These are phyloP conservation scores for Cryphonectria japonica DNA, from an alignment of 2,329 filamentous ascomycete species.

Conservation along the genomic window DNA sequence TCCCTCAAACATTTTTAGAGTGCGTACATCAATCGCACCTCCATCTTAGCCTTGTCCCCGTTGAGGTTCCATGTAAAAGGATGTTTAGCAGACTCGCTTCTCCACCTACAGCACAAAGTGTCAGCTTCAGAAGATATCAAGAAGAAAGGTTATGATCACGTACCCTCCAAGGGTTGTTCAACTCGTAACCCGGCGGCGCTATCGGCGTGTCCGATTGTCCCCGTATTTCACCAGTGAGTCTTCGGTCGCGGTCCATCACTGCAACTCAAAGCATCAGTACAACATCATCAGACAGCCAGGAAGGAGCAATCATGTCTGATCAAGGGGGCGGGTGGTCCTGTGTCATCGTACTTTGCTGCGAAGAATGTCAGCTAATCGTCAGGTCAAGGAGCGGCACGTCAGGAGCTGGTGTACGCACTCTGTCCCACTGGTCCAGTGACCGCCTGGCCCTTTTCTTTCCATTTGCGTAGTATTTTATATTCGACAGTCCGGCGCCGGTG, in stretches of 20 bases:
- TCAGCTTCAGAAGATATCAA: conserved; percentile 10
- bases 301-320: not conserved
- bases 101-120: conserved; percentile 49
- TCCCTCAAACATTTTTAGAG: conserved; percentile 16
- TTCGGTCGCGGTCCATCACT: conserved; percentile 70
- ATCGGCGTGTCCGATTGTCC: conserved; percentile 60
- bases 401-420: conserved; percentile 42
- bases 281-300: not conserved
- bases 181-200: conserved; percentile 63
- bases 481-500: conserved; percentile 61
- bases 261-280: conserved; percentile 31
- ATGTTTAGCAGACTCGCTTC: conserved; percentile 52
- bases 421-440: conserved; percentile 66
- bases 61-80: not conserved
- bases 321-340: not conserved
- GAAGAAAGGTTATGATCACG: conserved; percentile 32
- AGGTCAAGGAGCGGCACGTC: conserved; percentile 33
- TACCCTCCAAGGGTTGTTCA: conserved; percentile 69
- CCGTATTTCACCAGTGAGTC: conserved; percentile 62
- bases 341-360: conserved; percentile 56
- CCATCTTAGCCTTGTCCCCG: not conserved
- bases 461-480: conserved; percentile 61
- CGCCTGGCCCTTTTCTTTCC: conserved; percentile 64
- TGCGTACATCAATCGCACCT: not conserved
- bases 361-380: conserved; percentile 27